A percentile compares a stretch with the other conserved stretches of the same genome.
Evolutionary conservation across 2,329 filamentous ascomycete genomes (phyloP).

Genomic region (Trichoderma koningii): DNA sequence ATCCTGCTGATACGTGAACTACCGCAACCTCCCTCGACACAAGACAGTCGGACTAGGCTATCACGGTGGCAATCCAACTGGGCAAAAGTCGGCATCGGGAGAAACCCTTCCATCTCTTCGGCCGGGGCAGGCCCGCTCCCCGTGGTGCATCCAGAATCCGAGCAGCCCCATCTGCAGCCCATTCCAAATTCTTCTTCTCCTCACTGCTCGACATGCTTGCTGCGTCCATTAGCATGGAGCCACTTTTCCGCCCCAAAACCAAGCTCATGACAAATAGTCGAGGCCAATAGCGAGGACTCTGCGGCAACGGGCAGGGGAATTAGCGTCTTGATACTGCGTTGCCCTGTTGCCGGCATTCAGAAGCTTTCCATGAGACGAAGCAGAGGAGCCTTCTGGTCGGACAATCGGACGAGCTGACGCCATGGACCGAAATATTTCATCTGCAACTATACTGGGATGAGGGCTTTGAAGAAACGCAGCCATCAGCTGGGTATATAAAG

Average conservation of each 20-base stretch:
- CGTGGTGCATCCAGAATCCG: background rate
- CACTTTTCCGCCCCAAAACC: conserved; percentile 11
- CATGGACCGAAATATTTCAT: background rate
- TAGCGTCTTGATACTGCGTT: background rate
- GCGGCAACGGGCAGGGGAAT: conserved; percentile 8
- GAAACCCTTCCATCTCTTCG: background rate
- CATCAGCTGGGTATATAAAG: conserved; percentile 8
- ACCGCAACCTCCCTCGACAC: background rate
- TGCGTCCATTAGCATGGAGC: background rate
- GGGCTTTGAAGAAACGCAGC: background rate
- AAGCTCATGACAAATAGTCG: conserved; percentile 19
- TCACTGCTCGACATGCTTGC: background rate
- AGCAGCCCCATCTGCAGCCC: conserved; percentile 8
- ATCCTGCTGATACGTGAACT: background rate
- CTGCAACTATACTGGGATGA: background rate
- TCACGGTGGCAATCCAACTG: background rate
- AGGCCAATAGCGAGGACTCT: conserved; percentile 4
- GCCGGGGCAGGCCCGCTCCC: background rate
- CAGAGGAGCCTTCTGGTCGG: background rate
- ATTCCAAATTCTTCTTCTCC: conserved; percentile 27
- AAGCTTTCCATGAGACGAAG: no score
- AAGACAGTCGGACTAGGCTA: background rate
- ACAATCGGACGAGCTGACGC: background rate
- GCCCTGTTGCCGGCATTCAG: background rate
- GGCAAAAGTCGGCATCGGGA: no score